A percentile compares a stretch with the other conserved stretches of the same genome.
Evolutionary conservation across 441 rosid species (phyloP).

Genomic region (Syzygium syzygioides): DNA sequence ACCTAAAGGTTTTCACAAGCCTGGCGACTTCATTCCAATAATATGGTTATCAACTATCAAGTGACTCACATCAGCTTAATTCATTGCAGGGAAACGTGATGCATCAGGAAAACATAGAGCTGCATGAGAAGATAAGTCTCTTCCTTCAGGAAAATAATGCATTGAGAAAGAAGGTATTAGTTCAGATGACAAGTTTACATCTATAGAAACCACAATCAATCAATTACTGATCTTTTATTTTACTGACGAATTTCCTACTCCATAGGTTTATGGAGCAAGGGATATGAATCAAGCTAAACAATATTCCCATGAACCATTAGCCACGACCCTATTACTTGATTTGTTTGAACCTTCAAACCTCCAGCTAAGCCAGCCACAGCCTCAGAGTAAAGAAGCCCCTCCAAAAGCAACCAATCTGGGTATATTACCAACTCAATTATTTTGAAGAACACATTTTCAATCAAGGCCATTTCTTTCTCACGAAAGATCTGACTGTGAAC

Average conservation of each 20-base stretch:
- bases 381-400: slow-evolving; percentile 27
- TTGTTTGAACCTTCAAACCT: slow-evolving; percentile 34
- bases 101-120: slow-evolving; percentile 59
- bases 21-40: not conserved
- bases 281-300: slow-evolving; percentile 30
- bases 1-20: slow-evolving; percentile 47
- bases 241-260: not conserved
- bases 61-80: slow-evolving; percentile 3
- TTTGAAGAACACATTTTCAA: not conserved
- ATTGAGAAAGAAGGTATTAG: slow-evolving; percentile 61
- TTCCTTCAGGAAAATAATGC: slow-evolving; percentile 50
- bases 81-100: slow-evolving; percentile 45
- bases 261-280: slow-evolving; percentile 41
- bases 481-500: not conserved
- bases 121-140: slow-evolving; percentile 43
- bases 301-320: slow-evolving; percentile 18
- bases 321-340: slow-evolving; percentile 27
- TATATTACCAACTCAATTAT: slow-evolving; percentile 15
- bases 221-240: not conserved
- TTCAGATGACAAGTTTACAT: not conserved
- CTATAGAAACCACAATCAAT: not conserved
- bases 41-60: not conserved
- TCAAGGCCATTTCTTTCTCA: not conserved
- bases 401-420: slow-evolving; percentile 41
- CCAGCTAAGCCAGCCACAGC: slow-evolving; percentile 62